Evolutionary conservation across 129 eudicot genomes (phyloP), one percentile per base, ranked within the genome.

Genomic region (Centrapalus pauciflorus): DNA sequence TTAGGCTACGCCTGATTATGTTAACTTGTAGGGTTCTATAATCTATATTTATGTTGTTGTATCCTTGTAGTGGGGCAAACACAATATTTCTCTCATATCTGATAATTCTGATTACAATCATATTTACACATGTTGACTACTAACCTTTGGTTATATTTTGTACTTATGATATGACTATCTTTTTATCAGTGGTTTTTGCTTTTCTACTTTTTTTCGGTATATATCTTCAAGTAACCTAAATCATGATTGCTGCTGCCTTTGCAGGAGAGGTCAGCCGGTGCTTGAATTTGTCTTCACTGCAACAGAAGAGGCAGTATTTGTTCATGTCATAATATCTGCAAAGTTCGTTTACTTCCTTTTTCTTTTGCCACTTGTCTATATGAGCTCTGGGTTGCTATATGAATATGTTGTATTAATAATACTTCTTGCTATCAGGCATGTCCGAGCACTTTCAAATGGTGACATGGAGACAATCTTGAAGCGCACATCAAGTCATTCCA

Each of bases 261-360:
- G 77, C 75, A 93, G 99, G 95, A 93, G 79, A 75, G 99, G 99
- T 43, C 96, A 89, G 37, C 99, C 89, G 10, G 87, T 90, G 66
- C 82, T 82, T 76, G 99, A 93, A 75, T 93, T 89, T 66, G 64
- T 89, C 59, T 93, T 93, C 74, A 81, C 96, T 13, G 99, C 96
- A 56, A 93, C 89, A 0, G 99, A 93, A 71, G 99, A 93, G 66
- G 85, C 89, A 20, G 75, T 93, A 34, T 93, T 80, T 58, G 95
- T 93, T 55, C 99, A 93, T 66, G 99, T 80, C 76, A 75, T 86
- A 64, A 67, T 93, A 78, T 88, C 99, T 65, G 88, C 96, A 40
- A 93, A 89, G 99, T 93, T 70, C 29, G 96, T 85, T 55, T 38
- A 4, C 61, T 37, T 71, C 38, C 54, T 58, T 43, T 34, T 43